Conservation (phyloP, 495 filamentous ascomycete genomes). For the Lophiotrema nucula region DNA sequence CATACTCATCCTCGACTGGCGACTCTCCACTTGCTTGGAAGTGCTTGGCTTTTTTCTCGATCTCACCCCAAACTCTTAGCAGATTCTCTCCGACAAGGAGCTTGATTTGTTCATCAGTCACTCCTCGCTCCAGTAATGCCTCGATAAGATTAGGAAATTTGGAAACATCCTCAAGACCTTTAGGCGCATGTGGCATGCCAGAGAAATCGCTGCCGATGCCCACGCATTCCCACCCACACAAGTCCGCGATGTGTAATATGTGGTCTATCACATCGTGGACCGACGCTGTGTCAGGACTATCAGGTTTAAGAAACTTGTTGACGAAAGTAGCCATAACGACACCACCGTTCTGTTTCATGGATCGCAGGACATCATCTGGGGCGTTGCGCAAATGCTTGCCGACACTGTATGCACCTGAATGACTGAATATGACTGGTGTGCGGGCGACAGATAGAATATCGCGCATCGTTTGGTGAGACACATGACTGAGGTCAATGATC, state of each 20-base stretch:
- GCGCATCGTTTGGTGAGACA: constrained; percentile 8
- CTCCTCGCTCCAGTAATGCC: neutral
- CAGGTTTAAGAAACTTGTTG: neutral
- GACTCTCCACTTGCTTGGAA: constrained; percentile 15
- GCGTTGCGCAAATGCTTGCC: constrained; percentile 3
- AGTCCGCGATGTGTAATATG: constrained; percentile 11
- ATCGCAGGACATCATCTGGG: constrained; percentile 6
- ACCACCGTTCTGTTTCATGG: constrained; percentile 8
- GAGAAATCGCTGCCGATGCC: constrained; percentile 12
- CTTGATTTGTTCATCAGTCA: neutral
- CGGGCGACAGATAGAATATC: neutral
- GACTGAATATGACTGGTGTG: constrained; percentile 11
- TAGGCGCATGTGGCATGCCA: neutral
- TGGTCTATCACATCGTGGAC: constrained; percentile 10
- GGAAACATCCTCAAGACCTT: constrained; percentile 7
- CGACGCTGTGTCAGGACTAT: neutral
- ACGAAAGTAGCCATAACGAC: constrained; percentile 10
- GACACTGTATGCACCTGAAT: constrained; percentile 1
- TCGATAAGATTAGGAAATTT: constrained; percentile 9
- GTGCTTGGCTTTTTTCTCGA: constrained; percentile 24
- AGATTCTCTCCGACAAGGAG: constrained; percentile 13
- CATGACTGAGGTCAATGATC: constrained; percentile 12
- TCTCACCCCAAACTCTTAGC: constrained; percentile 15
- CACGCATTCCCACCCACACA: constrained; percentile 12
- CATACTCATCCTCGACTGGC: constrained; percentile 6